phyloP scores from a whole-genome alignment of 495 filamentous ascomycete genomes.

The Monascus purpureus region DNA sequence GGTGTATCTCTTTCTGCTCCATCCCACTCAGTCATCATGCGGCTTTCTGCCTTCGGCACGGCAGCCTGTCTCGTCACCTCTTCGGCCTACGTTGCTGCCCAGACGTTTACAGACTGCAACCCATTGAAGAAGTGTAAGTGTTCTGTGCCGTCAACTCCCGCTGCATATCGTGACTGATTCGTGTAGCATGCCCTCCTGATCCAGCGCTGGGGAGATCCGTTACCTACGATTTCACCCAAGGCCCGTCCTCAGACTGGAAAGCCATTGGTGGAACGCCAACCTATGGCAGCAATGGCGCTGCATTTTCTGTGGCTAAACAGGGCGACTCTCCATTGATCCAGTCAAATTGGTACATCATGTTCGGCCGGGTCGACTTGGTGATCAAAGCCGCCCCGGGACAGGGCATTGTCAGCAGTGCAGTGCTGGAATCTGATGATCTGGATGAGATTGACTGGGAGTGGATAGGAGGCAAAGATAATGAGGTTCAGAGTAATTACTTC shows the following conservation, averaged over 20 bases:
- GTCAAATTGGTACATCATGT: constrained; percentile 65
- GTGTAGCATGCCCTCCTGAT: constrained; percentile 53
- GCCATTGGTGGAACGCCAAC: constrained; percentile 50
- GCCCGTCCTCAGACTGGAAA: constrained; percentile 54
- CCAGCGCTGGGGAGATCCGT: constrained; percentile 71
- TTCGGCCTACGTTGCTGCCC: constrained; percentile 38
- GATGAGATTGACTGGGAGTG: constrained; percentile 92
- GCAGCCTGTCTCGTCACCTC: constrained; percentile 16
- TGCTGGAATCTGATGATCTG: constrained; percentile 69
- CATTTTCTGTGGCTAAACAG: constrained; percentile 68
- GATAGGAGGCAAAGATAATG: constrained; percentile 47
- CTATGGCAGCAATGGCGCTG: constrained; percentile 63
- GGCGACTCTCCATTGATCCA: constrained; percentile 76
- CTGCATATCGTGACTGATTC: constrained; percentile 5
- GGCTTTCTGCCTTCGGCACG: constrained; percentile 9
- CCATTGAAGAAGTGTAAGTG: constrained; percentile 52
- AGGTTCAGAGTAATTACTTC: constrained; percentile 72
- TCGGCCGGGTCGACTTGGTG: constrained; percentile 43
- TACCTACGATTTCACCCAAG: constrained; percentile 66
- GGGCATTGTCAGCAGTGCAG: constrained; percentile 61
- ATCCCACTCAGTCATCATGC: too few species aligned
- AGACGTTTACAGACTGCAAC: constrained; percentile 67
- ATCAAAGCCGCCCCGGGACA: constrained; percentile 47
- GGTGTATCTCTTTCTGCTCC: too few species aligned
- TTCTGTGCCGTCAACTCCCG: background rate